Conservation (phyloP, 2,329 filamentous ascomycete species). For the Eutypella sp. region DNA sequence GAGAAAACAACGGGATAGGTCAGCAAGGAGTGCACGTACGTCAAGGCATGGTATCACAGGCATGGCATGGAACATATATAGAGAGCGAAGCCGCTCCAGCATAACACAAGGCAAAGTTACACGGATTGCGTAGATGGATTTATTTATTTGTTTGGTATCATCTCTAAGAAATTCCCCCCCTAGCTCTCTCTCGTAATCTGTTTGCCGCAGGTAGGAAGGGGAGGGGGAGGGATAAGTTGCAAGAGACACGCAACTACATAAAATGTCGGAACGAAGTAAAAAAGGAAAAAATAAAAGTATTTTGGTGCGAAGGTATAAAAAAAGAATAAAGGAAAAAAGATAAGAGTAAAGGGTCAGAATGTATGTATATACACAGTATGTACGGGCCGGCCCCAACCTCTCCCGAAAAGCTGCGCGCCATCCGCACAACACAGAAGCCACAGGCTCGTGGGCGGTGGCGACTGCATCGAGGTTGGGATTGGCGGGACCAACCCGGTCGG, state of each 20-base stretch:
- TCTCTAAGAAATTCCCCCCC: no score
- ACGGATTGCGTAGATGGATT: background rate
- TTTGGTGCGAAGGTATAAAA: background rate
- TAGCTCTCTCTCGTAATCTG: no score
- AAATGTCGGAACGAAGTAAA: background rate
- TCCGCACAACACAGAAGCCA: background rate
- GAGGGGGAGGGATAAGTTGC: no score
- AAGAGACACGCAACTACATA: no score
- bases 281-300: no score
- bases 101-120: no score
- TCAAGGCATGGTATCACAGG: no score
- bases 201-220: background rate
- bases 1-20: no score
- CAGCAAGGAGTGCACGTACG: no score
- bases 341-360: background rate
- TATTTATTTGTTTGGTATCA: background rate
- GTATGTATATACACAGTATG: constrained; percentile 1
- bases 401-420: background rate
- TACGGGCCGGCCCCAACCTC: background rate
- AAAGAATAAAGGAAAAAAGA: background rate
- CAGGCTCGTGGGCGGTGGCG: background rate
- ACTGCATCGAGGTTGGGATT: no score
- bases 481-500: no score
- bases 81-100: background rate
- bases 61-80: background rate